Conservation (phyloP, 208 protist genomes). For the Wallacemonas rigidus region DNA sequence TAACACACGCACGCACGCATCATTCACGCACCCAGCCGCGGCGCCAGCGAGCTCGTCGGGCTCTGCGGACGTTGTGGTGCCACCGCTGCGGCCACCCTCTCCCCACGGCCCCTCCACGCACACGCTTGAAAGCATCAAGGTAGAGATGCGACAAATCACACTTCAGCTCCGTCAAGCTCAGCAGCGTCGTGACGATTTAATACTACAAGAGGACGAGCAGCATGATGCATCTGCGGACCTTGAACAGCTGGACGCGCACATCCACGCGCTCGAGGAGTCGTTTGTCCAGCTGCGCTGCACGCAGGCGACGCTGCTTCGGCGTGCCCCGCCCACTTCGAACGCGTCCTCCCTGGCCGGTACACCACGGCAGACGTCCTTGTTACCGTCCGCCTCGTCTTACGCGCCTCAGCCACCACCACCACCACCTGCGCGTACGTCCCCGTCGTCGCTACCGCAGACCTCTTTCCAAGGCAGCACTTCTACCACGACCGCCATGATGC, state of each 20-base stretch:
- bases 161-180: constrained; percentile 49
- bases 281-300: constrained; percentile 48
- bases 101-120: too few relatives aligned
- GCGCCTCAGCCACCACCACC: neutral
- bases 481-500: neutral
- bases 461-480: too few relatives aligned
- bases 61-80: too few relatives aligned
- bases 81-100: too few relatives aligned
- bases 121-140: constrained; percentile 49
- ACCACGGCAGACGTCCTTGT: constrained; percentile 24
- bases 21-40: too few relatives aligned
- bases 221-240: constrained; percentile 47
- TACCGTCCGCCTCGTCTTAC: constrained; percentile 4
- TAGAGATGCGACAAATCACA: constrained; percentile 39
- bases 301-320: constrained; percentile 54
- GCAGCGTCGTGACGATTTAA: constrained; percentile 63
- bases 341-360: constrained; percentile 33
- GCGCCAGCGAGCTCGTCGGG: too few relatives aligned
- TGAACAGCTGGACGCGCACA: constrained; percentile 39
- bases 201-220: constrained; percentile 76
- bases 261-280: constrained; percentile 44
- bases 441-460: neutral
- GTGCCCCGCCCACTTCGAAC: constrained; percentile 21
- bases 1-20: too few relatives aligned
- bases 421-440: neutral